Percentiles rank a stretch among this genome's conserved stretches.
These are phyloP conservation scores for Pseudozyma sp. DNA, from an alignment of 1,284 basidiomycete species.

Conservation along the genomic window DNA sequence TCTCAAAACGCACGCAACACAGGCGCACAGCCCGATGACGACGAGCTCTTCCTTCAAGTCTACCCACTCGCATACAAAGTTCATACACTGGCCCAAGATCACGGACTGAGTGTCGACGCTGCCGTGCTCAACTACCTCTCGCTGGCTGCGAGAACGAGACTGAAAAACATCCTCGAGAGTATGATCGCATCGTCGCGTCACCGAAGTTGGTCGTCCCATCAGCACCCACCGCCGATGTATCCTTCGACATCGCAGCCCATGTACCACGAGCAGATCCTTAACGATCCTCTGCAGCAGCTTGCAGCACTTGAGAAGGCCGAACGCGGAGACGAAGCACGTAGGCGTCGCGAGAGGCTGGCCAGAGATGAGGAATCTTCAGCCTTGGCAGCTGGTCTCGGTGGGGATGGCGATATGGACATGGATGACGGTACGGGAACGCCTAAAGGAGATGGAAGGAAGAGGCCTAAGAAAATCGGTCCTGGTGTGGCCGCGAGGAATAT, in stretches of 20 bases:
- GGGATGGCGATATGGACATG: constrained; percentile 28
- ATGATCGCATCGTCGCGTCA: constrained; percentile 66
- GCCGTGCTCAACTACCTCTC: constrained; percentile 66
- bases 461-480: constrained; percentile 54
- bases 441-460: constrained; percentile 42
- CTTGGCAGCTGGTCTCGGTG: constrained; percentile 27
- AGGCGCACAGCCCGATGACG: constrained; percentile 32
- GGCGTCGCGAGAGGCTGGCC: constrained; percentile 55
- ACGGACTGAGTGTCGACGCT: constrained; percentile 64
- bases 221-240: constrained; percentile 57
- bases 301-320: constrained; percentile 65
- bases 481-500: constrained; percentile 61
- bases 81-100: constrained; percentile 55
- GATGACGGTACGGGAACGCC: constrained; percentile 45
- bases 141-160: constrained; percentile 58
- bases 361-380: constrained; percentile 60
- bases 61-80: constrained; percentile 63
- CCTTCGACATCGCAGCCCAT: constrained; percentile 40
- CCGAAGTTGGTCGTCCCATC: constrained; percentile 64
- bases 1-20: constrained; percentile 30
- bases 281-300: constrained; percentile 62
- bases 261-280: constrained; percentile 63
- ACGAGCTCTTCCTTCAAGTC: constrained; percentile 60
- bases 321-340: constrained; percentile 59
- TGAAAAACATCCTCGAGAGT: constrained; percentile 64